These are phyloP conservation scores for Trichoderma gracile DNA, from an alignment of 2,329 filamentous ascomycete species.

Conservation along the genomic window DNA sequence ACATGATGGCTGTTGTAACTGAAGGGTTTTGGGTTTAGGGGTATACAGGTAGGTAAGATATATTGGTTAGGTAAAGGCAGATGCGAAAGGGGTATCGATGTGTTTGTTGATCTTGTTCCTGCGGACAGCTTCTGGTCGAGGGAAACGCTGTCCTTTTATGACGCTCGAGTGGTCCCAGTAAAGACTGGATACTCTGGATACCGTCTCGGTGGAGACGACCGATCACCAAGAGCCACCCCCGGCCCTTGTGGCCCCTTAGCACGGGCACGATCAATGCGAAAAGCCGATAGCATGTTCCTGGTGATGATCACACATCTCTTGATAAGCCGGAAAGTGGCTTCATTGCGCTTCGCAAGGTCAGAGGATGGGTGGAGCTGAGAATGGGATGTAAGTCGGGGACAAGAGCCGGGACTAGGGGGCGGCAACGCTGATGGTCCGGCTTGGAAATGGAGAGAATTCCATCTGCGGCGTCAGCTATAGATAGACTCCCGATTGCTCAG, in stretches of 20 bases:
- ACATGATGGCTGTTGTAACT: constrained; percentile 18
- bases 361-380: background rate
- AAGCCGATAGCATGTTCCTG: background rate
- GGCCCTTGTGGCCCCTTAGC: too few relatives aligned
- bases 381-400: too few relatives aligned
- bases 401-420: too few relatives aligned
- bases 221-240: background rate
- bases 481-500: background rate
- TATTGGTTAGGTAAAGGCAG: too few relatives aligned
- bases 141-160: background rate
- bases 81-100: background rate
- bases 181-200: background rate
- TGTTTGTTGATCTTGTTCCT: background rate
- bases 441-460: too few relatives aligned
- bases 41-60: too few relatives aligned
- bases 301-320: background rate
- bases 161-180: background rate
- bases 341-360: background rate
- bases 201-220: background rate
- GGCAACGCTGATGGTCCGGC: too few relatives aligned
- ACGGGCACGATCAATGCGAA: background rate
- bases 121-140: background rate
- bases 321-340: background rate
- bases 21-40: too few relatives aligned
- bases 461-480: too few relatives aligned